A percentile compares a stretch with the other conserved stretches of the same genome.
Conservation (phyloP, 2,329 filamentous ascomycete genomes). For the Colletotrichum incanum region DNA sequence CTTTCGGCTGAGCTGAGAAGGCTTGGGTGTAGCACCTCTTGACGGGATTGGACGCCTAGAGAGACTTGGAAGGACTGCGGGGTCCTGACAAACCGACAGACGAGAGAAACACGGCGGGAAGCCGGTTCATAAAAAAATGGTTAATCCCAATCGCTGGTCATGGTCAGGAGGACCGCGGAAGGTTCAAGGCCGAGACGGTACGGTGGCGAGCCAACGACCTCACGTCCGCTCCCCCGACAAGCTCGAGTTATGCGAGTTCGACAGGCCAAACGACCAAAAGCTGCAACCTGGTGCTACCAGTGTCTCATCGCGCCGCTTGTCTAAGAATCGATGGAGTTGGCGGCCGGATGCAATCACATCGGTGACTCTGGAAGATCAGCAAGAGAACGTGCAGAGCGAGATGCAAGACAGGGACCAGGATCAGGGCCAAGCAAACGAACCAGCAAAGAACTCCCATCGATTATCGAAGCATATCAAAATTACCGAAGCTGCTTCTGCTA, state of each 20-base stretch:
- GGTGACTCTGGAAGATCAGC: slow-evolving; percentile 21
- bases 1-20: slow-evolving; percentile 25
- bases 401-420: slow-evolving; percentile 2
- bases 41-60: slow-evolving; percentile 25
- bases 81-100: background rate
- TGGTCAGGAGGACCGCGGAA: slow-evolving; percentile 35
- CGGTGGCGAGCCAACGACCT: slow-evolving; percentile 18
- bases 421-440: slow-evolving; percentile 13
- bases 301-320: slow-evolving; percentile 34
- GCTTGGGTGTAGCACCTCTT: slow-evolving; percentile 7
- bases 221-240: slow-evolving; percentile 12
- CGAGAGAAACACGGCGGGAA: background rate
- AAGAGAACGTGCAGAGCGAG: slow-evolving; percentile 18
- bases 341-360: slow-evolving; percentile 31
- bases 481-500: background rate
- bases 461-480: slow-evolving; percentile 25
- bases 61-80: background rate
- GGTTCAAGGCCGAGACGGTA: slow-evolving; percentile 7
- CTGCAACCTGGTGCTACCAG: slow-evolving; percentile 23
- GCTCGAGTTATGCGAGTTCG: slow-evolving; percentile 4
- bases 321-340: slow-evolving; percentile 40
- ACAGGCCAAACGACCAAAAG: slow-evolving; percentile 16
- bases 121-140: slow-evolving; percentile 27
- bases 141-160: slow-evolving; percentile 37
- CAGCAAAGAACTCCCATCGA: background rate